These are phyloP conservation scores for Dipteronia dyeriana DNA, from an alignment of 345 rosid species.

Conservation along the genomic window DNA sequence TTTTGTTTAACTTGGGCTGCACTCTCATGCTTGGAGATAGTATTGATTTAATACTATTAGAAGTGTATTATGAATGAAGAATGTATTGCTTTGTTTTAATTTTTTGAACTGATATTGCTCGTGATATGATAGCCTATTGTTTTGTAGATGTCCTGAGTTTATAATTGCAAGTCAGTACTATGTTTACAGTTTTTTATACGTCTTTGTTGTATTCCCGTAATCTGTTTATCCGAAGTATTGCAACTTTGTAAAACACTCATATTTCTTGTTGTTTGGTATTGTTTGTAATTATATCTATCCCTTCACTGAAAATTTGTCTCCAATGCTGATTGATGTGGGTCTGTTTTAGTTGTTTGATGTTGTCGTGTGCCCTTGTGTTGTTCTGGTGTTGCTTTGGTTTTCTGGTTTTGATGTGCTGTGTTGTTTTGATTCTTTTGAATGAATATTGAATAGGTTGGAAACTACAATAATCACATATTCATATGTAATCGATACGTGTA, in stretches of 20 bases:
- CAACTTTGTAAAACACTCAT: neutral
- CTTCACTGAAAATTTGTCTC: neutral
- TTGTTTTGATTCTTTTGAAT: too few species aligned
- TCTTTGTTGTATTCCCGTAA: neutral
- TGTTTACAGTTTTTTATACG: neutral
- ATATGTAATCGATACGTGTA: too few species aligned
- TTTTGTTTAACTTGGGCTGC: neutral
- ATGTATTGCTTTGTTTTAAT: neutral
- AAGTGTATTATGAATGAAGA: neutral
- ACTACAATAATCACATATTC: too few species aligned
- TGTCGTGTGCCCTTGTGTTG: too few species aligned
- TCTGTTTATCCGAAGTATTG: too few species aligned
- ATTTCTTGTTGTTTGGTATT: too few species aligned
- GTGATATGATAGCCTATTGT: neutral
- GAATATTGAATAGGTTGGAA: too few species aligned
- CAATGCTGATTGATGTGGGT: too few species aligned
- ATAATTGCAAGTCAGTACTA: neutral
- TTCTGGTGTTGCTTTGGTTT: too few species aligned
- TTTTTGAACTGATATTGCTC: neutral
- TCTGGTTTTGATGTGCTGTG: too few species aligned
- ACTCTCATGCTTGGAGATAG: neutral
- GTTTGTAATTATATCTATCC: neutral
- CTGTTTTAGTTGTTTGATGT: too few species aligned
- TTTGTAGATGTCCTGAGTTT: neutral
- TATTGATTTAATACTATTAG: neutral